Evolutionary conservation across 495 filamentous ascomycete genomes (phyloP), one percentile per base, ranked within the genome.

Genomic region (Xylaria curta): DNA sequence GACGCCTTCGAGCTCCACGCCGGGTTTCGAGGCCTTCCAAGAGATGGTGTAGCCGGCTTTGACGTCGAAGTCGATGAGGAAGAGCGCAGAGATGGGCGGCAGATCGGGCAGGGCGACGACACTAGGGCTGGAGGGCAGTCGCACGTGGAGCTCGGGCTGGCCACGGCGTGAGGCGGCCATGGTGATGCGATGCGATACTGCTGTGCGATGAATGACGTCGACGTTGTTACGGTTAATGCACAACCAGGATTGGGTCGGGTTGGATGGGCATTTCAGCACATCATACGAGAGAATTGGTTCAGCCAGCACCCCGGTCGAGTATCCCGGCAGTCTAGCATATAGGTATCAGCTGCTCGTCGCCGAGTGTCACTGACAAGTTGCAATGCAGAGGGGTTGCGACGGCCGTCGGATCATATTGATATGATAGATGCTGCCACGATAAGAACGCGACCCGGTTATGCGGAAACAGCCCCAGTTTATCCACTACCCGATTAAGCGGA

Each of bases 51-150:
- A 96, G 82, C 93, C 93, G 77, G 92, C 89, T 78, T 93, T 93
- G 79, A 92, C 91, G 78, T 97, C 93, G 84, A 97, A 97, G 77
- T 90, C 87, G 77, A 95, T 93, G 64, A 95, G 85, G 82, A 97
- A 97, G 56, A 95, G 83, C n/a, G 93, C 93, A 36, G 88, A 90
- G 76, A 97, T 90, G 68, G 91, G 89, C 66, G 93, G 93, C 21
- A 90, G 83, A 63, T 91, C 89, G 59, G 83, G 82, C 63, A 86
- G 70, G 70, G 77, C 33, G 80, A 66, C 71, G 79, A 72, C 46
- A 47, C 71, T 74, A 4, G 69, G 72, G 46, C 59, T 70, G 17
- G 76, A 68, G 13, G 78, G 84, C 3, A 85, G 79, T 19, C 77
- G 79, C 61, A 88, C 80, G 66, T 82, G 84, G 72, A 88, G 80